Conservation (phyloP, 306 rosid genomes). For the Gynostemma pentaphyllum region DNA sequence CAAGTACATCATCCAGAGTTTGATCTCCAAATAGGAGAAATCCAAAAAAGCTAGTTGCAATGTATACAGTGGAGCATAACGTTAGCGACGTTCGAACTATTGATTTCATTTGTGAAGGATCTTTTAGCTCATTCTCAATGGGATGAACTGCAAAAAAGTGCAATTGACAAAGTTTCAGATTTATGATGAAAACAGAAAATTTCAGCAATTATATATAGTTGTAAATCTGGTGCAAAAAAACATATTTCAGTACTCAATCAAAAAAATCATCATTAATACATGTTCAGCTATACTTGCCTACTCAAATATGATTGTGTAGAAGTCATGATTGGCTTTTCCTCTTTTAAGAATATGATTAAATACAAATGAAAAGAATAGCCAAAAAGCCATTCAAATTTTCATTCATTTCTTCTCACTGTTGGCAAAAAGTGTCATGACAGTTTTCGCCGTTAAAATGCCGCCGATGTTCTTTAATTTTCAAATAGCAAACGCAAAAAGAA, state of each 20-base stretch:
- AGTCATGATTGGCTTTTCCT: background rate
- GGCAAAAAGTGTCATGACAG: too few relatives aligned
- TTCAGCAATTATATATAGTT: background rate
- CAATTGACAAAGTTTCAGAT: background rate
- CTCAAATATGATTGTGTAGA: background rate
- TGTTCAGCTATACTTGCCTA: background rate
- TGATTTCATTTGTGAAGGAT: conserved; percentile 41
- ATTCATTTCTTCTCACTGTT: background rate
- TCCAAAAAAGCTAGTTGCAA: conserved; percentile 51
- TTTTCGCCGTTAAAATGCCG: too few relatives aligned
- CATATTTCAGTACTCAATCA: background rate
- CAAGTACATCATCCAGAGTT: conserved; percentile 56
- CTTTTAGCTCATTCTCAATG: conserved; percentile 46
- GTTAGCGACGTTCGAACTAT: conserved; percentile 37
- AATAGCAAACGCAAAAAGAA: background rate
- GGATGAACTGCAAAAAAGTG: conserved; percentile 47
- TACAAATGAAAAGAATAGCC: background rate
- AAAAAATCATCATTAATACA: too few relatives aligned
- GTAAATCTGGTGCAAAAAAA: background rate
- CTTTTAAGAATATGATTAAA: too few relatives aligned
- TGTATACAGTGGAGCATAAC: conserved; percentile 41
- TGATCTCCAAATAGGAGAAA: conserved; percentile 59
- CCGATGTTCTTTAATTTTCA: too few relatives aligned
- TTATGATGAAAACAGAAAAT: background rate
- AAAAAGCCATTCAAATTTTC: background rate